phyloP scores from a whole-genome alignment of 1,284 basidiomycete genomes.

The Cutaneotrichosporon cavernicola region DNA sequence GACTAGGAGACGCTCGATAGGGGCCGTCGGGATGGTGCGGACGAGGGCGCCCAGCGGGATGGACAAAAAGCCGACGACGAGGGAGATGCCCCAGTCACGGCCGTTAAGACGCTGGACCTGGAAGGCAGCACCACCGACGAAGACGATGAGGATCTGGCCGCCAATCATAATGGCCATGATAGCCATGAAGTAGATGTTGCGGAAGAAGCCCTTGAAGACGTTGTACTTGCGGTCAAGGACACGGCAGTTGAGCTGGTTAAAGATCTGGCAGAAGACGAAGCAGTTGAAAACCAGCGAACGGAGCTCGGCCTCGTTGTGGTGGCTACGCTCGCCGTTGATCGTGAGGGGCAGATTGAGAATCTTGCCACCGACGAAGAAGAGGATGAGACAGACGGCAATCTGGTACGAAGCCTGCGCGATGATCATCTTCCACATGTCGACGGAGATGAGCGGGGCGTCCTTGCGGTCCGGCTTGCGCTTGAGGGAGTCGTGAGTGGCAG shows the following conservation, averaged over 20 bases:
- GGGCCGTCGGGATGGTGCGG: slow-evolving; percentile 76
- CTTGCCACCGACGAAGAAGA: slow-evolving; percentile 76
- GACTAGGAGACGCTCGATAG: slow-evolving; percentile 71
- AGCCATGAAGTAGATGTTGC: slow-evolving; percentile 81
- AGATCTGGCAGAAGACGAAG: slow-evolving; percentile 95
- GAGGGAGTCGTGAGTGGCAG: slow-evolving; percentile 75
- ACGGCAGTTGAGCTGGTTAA: slow-evolving; percentile 88
- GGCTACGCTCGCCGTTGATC: slow-evolving; percentile 17
- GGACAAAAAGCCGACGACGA: slow-evolving; percentile 76
- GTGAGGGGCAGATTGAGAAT: slow-evolving; percentile 65
- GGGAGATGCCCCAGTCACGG: slow-evolving; percentile 88
- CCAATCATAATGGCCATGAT: slow-evolving; percentile 82
- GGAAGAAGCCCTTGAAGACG: slow-evolving; percentile 77
- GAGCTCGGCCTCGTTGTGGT: slow-evolving; percentile 58
- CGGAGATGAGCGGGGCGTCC: slow-evolving; percentile 80
- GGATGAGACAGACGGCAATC: slow-evolving; percentile 75
- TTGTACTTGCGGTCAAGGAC: slow-evolving; percentile 82
- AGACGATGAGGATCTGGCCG: slow-evolving; percentile 84
- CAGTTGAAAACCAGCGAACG: slow-evolving; percentile 91
- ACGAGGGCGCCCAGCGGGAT: slow-evolving; percentile 83
- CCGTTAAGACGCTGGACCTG: slow-evolving; percentile 76
- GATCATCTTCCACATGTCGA: slow-evolving; percentile 95
- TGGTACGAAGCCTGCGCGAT: slow-evolving; percentile 86
- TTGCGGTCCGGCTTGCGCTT: slow-evolving; percentile 88
- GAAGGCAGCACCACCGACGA: slow-evolving; percentile 88